These are phyloP conservation scores for Prunus mongolica DNA, from an alignment of 306 rosid genomes.

Conservation along the genomic window DNA sequence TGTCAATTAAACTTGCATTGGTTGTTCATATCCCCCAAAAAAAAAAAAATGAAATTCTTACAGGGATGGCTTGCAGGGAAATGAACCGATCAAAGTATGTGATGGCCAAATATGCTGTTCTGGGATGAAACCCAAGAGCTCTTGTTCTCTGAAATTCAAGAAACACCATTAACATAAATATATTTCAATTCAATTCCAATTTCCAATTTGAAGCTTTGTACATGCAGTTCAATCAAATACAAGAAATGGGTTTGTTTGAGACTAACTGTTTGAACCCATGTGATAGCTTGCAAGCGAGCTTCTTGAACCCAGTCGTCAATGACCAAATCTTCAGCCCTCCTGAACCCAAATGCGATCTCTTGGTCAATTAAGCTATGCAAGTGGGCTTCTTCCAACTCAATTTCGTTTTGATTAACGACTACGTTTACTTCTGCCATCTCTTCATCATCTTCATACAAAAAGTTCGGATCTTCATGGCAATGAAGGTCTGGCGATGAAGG, in stretches of 20 bases:
- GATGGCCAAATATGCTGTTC: constrained; percentile 77
- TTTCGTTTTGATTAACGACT: constrained; percentile 6
- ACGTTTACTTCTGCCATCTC: constrained; percentile 30
- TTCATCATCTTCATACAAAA: background rate
- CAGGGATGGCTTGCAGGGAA: constrained; percentile 46
- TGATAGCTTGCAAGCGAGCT: constrained; percentile 61
- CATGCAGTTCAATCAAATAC: constrained; percentile 18
- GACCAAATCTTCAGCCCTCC: constrained; percentile 31
- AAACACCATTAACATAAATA: background rate
- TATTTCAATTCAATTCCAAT: background rate
- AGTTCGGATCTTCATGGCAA: constrained; percentile 36
- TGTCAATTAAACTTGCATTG: background rate
- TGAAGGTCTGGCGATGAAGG: constrained; percentile 34
- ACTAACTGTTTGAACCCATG: constrained; percentile 78
- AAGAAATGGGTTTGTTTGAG: constrained; percentile 8
- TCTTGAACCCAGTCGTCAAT: constrained; percentile 37
- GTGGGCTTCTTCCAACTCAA: constrained; percentile 42
- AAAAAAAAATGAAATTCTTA: constrained; percentile 26
- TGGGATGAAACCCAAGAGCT: constrained; percentile 59
- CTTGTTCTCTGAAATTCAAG: constrained; percentile 48
- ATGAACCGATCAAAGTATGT: constrained; percentile 82
- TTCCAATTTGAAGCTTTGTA: background rate
- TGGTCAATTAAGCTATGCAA: constrained; percentile 40
- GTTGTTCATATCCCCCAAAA: background rate
- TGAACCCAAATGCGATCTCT: constrained; percentile 49